Conservation (phyloP, 208 protist genomes). For the Leishmania mexicana region DNA sequence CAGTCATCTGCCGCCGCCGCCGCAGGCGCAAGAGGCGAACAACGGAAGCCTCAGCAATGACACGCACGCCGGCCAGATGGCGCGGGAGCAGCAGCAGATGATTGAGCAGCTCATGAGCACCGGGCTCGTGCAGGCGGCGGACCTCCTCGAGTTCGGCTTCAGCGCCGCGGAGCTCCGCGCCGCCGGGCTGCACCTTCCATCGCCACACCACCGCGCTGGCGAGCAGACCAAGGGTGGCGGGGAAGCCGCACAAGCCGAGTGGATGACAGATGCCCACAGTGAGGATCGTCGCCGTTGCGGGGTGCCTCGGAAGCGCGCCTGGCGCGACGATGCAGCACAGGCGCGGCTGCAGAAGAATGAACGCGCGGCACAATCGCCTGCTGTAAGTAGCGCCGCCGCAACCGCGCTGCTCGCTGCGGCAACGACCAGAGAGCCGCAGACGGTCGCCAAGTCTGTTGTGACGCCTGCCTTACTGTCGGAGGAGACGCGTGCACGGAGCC, state of each 20-base stretch:
- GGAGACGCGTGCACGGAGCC: not conserved
- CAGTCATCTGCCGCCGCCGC: not conserved
- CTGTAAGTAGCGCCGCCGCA: not conserved
- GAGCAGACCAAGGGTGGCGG: not conserved
- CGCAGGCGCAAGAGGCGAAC: not conserved
- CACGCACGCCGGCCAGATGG: not conserved
- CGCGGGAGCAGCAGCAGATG: conserved; percentile 32
- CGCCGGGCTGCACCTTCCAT: conserved; percentile 2
- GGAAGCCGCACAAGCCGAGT: not conserved
- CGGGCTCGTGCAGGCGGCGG: conserved; percentile 31
- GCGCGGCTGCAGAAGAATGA: not conserved
- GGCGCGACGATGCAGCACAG: not conserved
- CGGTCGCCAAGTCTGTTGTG: conserved; percentile 2
- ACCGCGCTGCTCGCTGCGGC: not conserved
- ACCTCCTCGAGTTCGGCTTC: conserved; percentile 41
- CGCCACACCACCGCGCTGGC: not conserved
- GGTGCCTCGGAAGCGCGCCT: conserved; percentile 11
- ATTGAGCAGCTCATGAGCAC: conserved; percentile 35
- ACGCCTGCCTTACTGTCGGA: conserved; percentile 7
- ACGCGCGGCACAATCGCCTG: not conserved
- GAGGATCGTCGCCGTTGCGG: not conserved
- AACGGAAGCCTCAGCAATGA: not conserved
- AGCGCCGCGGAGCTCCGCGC: conserved; percentile 31
- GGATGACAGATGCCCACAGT: not conserved
- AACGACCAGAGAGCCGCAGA: not conserved